These are phyloP conservation scores for Dipodascus albidus DNA, from an alignment of 805 yeast species.

Conservation along the genomic window DNA sequence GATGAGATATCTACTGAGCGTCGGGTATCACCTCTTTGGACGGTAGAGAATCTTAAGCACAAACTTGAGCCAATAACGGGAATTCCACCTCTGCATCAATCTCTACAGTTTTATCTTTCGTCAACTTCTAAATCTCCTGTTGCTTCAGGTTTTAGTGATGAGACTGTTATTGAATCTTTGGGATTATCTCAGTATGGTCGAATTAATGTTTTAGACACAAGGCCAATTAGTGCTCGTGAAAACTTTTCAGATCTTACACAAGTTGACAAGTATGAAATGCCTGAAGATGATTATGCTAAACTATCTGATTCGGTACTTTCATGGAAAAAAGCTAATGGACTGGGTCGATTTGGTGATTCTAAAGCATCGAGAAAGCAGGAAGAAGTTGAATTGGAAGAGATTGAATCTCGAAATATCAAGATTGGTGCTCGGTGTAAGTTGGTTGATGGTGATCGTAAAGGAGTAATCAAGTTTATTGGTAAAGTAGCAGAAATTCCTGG, in stretches of 20 bases:
- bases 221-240: slow-evolving; percentile 20
- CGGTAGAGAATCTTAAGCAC: slow-evolving; percentile 37
- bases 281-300: slow-evolving; percentile 50
- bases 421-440: slow-evolving; percentile 23
- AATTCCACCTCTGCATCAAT: slow-evolving; percentile 43
- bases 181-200: slow-evolving; percentile 30
- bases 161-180: slow-evolving; percentile 18
- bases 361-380: slow-evolving; percentile 20
- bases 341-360: slow-evolving; percentile 64
- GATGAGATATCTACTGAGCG: slow-evolving; percentile 59
- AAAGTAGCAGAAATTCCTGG: slow-evolving; percentile 46
- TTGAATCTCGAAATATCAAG: slow-evolving; percentile 8
- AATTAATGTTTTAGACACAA: slow-evolving; percentile 38
- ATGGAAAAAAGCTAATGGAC: slow-evolving; percentile 60
- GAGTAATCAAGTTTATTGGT: slow-evolving; percentile 64
- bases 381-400: slow-evolving; percentile 6
- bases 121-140: slow-evolving; percentile 7
- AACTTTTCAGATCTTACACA: slow-evolving; percentile 26
- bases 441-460: slow-evolving; percentile 46
- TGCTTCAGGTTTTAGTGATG: slow-evolving; percentile 7
- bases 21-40: slow-evolving; percentile 52
- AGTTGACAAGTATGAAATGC: slow-evolving; percentile 34
- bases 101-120: slow-evolving; percentile 24
- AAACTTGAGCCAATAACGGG: slow-evolving; percentile 66
- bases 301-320: slow-evolving; percentile 52